A percentile compares a stretch with the other conserved stretches of the same genome.
Evolutionary conservation across 805 yeast genomes (phyloP).

Genomic region (Clavispora phyllophila): DNA sequence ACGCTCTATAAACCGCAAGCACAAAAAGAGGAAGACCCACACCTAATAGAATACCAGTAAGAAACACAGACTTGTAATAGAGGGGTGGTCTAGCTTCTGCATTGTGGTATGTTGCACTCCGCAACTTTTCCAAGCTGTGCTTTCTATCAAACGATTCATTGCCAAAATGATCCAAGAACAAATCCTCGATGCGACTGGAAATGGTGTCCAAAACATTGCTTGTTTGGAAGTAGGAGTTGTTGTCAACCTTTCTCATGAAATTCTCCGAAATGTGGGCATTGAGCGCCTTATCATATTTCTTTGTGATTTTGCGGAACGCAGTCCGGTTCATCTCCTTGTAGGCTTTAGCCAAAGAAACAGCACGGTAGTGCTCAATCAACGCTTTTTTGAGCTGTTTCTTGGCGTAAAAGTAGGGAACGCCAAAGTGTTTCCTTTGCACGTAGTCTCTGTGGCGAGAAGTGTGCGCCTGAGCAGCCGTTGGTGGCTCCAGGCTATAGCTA

Average conservation of each 20-base stretch:
- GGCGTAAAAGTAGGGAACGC: conserved; percentile 60
- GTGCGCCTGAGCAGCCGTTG: conserved; percentile 13
- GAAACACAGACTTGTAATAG: conserved; percentile 45
- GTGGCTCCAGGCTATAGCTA: not conserved
- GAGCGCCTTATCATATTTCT: conserved; percentile 81
- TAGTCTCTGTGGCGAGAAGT: conserved; percentile 46
- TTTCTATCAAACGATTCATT: conserved; percentile 47
- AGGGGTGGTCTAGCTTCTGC: conserved; percentile 22
- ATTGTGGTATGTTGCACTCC: conserved; percentile 32
- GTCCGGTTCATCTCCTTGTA: conserved; percentile 77
- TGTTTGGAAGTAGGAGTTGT: conserved; percentile 48
- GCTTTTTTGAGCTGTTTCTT: conserved; percentile 66
- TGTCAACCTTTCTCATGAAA: conserved; percentile 56
- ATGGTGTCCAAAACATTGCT: conserved; percentile 66
- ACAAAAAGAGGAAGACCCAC: conserved; percentile 62
- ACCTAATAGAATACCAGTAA: conserved; percentile 68
- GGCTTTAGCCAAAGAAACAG: conserved; percentile 63
- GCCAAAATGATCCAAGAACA: conserved; percentile 63
- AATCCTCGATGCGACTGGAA: conserved; percentile 57
- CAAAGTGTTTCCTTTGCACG: conserved; percentile 27
- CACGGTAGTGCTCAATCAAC: conserved; percentile 65
- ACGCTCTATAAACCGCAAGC: conserved; percentile 51
- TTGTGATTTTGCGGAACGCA: conserved; percentile 82
- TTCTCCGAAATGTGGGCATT: conserved; percentile 35
- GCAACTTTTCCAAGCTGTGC: conserved; percentile 64